A percentile compares a stretch with the other conserved stretches of the same genome.
These are phyloP conservation scores for Suillus hirtellus DNA, from an alignment of 768 basidiomycete genomes.

Conservation along the genomic window DNA sequence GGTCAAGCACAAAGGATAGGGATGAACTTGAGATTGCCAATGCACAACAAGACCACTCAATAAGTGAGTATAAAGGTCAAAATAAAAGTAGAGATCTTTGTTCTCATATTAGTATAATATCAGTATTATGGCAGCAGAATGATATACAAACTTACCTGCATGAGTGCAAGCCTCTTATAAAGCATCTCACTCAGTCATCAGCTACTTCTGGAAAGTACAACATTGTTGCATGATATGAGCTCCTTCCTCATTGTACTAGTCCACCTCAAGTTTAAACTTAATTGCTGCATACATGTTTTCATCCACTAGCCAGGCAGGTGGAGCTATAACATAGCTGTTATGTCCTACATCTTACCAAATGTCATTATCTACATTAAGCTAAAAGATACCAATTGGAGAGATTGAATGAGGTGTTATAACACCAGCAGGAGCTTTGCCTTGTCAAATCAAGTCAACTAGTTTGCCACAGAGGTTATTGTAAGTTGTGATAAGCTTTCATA, in stretches of 20 bases:
- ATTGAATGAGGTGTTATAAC: constrained; percentile 27
- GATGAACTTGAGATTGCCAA: not conserved
- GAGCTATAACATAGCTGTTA: constrained; percentile 10
- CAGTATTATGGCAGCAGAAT: not conserved
- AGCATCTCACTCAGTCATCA: constrained; percentile 27
- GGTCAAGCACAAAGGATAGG: constrained; percentile 1
- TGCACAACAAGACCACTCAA: constrained; percentile 4
- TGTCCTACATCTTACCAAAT: constrained; percentile 38
- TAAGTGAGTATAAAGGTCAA: not conserved
- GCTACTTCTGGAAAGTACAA: constrained; percentile 26
- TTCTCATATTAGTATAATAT: not conserved
- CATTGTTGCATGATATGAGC: constrained; percentile 17
- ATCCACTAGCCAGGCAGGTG: constrained; percentile 8
- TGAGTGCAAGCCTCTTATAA: not conserved
- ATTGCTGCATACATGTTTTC: not conserved
- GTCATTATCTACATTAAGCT: constrained; percentile 37
- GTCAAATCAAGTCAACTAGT: constrained; percentile 16
- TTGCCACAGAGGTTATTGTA: not conserved
- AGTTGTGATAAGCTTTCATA: not conserved
- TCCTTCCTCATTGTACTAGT: constrained; percentile 31
- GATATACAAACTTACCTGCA: constrained; percentile 11
- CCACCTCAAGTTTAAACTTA: constrained; percentile 16
- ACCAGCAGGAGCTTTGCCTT: constrained; percentile 23
- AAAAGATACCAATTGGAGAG: constrained; percentile 24
- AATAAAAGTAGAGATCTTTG: not conserved